Base-by-base conservation (phyloP, 2,329 filamentous ascomycete species). In the Claviceps monticola region DNA sequence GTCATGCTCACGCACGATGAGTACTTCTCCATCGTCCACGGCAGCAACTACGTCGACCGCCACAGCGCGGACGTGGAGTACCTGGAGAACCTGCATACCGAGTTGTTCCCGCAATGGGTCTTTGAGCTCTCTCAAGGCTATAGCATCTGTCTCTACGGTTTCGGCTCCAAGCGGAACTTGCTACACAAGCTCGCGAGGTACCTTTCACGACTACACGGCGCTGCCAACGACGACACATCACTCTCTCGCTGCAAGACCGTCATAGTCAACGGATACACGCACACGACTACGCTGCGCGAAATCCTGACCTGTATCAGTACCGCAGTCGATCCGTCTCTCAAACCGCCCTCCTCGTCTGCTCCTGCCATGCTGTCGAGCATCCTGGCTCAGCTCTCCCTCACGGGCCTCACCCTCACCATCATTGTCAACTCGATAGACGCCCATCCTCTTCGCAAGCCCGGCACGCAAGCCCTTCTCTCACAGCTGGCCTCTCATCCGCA, bases 41-140 rank as follows among this genome's bases (percentile, higher is more conserved):
- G 76, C 38, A 75, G 78, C 36, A 71, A 76, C 37, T 80, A 82
- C 57, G 63, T 74, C 53, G 85, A 95, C 58, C 79, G 78, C 0
- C 90, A 95, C 64, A 71, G 73, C 37, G 68, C 74, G 2, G 86
- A 94, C 57, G 78, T 86, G 49, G 73, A 78, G 17, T 84, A 85
- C 56, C 72, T 98, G 26, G 75, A 86, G 57, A 76, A 80, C 6
- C 69, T 95, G 21, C 91, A 97, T 63, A 73, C 80, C 45, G 80
- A 85, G 55, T 88, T 86, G 0, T 97, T 95, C 64, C 78, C 84
- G 1, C 93, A 97, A 64, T 98, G 93, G 93, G 71, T 78, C 0
- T 96, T 97, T 64, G 93, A 98, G 70, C 76, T 97, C 16, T 75
- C 82, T 5, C 82, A 95, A 64, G 82, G 83, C 21, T 97, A 95